A percentile compares a stretch with the other conserved stretches of the same genome.
Evolutionary conservation across 805 yeast species (phyloP).

Genomic region (Ogataea ramenticola): DNA sequence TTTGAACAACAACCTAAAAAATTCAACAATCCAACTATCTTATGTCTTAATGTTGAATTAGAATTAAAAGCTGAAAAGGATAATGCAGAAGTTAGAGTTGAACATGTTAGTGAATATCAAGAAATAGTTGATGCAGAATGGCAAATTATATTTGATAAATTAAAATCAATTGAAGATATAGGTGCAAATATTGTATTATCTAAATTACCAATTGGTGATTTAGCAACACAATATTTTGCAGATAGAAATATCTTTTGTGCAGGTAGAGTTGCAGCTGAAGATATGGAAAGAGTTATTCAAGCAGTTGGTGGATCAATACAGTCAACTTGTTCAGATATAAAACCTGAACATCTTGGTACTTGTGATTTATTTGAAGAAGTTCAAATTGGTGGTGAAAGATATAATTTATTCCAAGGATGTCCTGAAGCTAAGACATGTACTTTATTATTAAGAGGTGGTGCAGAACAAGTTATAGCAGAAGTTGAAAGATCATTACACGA

Average conservation of each 20-base stretch:
- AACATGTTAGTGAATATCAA: conserved; percentile 89
- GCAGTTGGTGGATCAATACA: conserved; percentile 94
- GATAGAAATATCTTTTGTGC: conserved; percentile 96
- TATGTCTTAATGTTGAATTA: conserved; percentile 83
- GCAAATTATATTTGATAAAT: conserved; percentile 83
- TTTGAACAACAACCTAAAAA: conserved; percentile 96
- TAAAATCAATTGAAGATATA: conserved; percentile 70
- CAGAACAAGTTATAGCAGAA: conserved; percentile 97
- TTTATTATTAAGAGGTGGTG: conserved; percentile 91
- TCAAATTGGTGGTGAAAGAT: conserved; percentile 95
- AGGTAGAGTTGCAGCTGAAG: conserved; percentile 85
- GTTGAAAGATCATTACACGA: conserved; percentile 97
- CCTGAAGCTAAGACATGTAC: conserved; percentile 93
- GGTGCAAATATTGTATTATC: conserved; percentile 94
- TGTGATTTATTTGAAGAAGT: conserved; percentile 84
- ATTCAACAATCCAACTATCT: conserved; percentile 72
- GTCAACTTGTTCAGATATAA: conserved; percentile 66
- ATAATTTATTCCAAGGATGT: conserved; percentile 88
- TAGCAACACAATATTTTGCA: conserved; percentile 98
- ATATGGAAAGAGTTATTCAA: conserved; percentile 83
- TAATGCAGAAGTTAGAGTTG: conserved; percentile 96
- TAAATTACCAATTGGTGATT: conserved; percentile 93
- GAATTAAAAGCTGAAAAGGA: conserved; percentile 98
- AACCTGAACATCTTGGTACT: conserved; percentile 68
- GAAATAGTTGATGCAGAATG: conserved; percentile 98